phyloP scores from a whole-genome alignment of 2,329 filamentous ascomycete genomes.

The Hypoxylon sp. region DNA sequence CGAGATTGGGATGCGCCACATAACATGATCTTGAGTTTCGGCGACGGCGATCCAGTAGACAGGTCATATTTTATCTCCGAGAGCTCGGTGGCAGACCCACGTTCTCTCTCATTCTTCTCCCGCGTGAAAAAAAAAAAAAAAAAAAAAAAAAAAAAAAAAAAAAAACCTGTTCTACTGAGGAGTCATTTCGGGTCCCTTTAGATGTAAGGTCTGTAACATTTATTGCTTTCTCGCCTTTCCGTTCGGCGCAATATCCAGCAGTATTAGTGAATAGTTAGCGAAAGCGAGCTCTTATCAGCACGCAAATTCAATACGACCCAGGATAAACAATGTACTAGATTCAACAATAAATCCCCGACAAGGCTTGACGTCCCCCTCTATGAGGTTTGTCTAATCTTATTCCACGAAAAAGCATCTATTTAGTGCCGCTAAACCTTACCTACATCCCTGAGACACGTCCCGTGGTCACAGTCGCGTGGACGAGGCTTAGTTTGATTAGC shows the following conservation, averaged over 20 bases:
- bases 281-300: background rate
- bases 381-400: background rate
- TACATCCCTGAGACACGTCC: slow-evolving; percentile 12
- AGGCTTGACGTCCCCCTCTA: background rate
- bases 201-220: background rate
- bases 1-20: background rate
- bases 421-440: background rate
- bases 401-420: background rate
- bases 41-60: slow-evolving; percentile 3
- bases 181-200: background rate
- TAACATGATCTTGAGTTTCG: background rate
- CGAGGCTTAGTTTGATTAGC: slow-evolving; percentile 5
- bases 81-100: background rate
- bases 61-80: slow-evolving; percentile 20
- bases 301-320: background rate
- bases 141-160: too few species aligned
- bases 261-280: background rate
- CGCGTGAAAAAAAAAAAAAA: too few species aligned
- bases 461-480: background rate
- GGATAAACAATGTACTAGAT: background rate
- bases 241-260: background rate
- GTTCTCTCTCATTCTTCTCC: background rate
- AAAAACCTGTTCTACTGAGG: background rate
- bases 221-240: background rate
- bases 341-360: background rate